Base-by-base conservation (phyloP, 371 early-diverging fungal genomes). In the Phascolomyces articulosus region DNA sequence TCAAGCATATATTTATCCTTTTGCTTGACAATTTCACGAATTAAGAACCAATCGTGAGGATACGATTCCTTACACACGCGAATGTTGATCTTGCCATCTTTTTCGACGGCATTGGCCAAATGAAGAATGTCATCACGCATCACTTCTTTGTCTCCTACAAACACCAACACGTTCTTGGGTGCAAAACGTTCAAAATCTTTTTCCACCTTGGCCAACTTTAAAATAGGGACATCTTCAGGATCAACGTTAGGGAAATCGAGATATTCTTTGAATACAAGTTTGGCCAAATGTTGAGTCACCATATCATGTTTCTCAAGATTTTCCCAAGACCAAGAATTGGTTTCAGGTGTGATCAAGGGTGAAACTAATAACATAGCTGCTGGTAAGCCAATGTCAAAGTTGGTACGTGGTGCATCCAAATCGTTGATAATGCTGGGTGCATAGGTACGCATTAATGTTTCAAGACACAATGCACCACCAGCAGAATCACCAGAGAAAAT, bases 1-100 rank as follows among this genome's bases (percentile, higher is more conserved):
- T 60, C 31, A 28, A 80, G 63, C 53, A 71, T 62, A 3, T 44
- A 29, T 28, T 68, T 75, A 24, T 77, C 69, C 41, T 67, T 70
- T 27, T 69, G 67, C 21, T 68, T 72, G 38, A 80, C 65, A n/a
- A 77, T 68, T 20, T 75, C 73, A 21, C 70, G 75, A 23, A 77
- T 73, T 57, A 80, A 29, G 60, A 70, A 80, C 80, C 80, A 80
- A 41, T 75, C 75, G 60, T 80, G 80, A 15, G 66, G 59, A 64
- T 75, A 75, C 8, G 70, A 58, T 44, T 76, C 80, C 23, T 65
- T 66, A 54, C 68, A 51, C 7, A 77, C 51, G 3, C 57, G 44
- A 10, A 77, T 54, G 10, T 73, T 67, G 18, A 55, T 38, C 6
- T 59, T 41, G 13, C 72, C 70, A 38, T 74, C 75, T 15, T 62